Percentiles rank a stretch among this genome's conserved stretches.
These are phyloP conservation scores for Neobulgaria alba DNA, from an alignment of 2,329 filamentous ascomycete genomes.

Conservation along the genomic window DNA sequence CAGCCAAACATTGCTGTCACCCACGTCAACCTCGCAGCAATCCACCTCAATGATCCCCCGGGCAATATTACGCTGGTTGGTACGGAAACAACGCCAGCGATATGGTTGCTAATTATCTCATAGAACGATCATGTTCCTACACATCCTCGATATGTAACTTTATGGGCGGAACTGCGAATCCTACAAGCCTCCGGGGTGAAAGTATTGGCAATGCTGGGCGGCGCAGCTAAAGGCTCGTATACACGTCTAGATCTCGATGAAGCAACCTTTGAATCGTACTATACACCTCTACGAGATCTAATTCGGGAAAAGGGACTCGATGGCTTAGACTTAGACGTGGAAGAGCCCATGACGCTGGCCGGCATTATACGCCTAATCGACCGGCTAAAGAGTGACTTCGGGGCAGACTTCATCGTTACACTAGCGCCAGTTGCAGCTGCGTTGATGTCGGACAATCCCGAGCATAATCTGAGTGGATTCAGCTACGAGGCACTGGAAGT, in stretches of 20 bases:
- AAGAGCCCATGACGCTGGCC: constrained; percentile 62
- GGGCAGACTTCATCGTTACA: constrained; percentile 63
- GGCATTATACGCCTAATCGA: constrained; percentile 61
- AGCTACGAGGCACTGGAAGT: constrained; percentile 68
- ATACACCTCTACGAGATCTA: constrained; percentile 57
- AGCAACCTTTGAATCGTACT: constrained; percentile 63
- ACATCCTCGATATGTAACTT: constrained; percentile 55
- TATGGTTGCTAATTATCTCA: too few species aligned
- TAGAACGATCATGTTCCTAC: constrained; percentile 65
- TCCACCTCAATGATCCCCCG: constrained; percentile 68
- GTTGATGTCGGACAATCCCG: constrained; percentile 44
- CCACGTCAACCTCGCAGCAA: constrained; percentile 77
- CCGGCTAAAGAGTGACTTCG: constrained; percentile 60
- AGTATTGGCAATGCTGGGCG: constrained; percentile 80
- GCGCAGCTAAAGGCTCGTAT: constrained; percentile 70
- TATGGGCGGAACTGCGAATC: constrained; percentile 71
- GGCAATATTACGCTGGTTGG: constrained; percentile 31
- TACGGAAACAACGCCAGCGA: too few species aligned
- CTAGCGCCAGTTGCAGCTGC: constrained; percentile 76
- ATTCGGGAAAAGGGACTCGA: constrained; percentile 54
- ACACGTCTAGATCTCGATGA: constrained; percentile 46
- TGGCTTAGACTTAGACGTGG: constrained; percentile 71
- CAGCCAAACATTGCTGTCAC: constrained; percentile 54
- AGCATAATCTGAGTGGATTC: constrained; percentile 71
- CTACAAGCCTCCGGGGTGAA: constrained; percentile 68